Conservation (phyloP, 2,329 filamentous ascomycete genomes). For the Graphiopsis chlorocephala region DNA sequence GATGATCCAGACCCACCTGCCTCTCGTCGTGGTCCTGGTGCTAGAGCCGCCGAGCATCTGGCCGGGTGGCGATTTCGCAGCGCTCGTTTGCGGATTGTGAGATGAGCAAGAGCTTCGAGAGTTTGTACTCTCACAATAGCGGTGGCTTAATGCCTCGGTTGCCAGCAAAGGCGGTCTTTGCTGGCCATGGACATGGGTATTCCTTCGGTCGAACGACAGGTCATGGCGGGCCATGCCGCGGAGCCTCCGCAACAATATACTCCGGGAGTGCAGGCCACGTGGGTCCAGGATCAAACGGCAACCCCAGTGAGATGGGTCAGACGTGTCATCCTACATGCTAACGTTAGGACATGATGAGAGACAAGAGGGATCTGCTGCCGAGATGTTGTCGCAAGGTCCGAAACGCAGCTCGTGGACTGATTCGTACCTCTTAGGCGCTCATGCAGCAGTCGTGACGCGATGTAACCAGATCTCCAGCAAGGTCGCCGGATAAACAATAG, state of each 20-base stretch:
- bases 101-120: not conserved
- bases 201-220: not conserved
- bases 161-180: not conserved
- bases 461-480: not conserved
- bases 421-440: not conserved
- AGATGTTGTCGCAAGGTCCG: not conserved
- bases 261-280: constrained; percentile 16
- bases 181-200: not conserved
- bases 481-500: constrained; percentile 1
- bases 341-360: not conserved
- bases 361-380: not conserved
- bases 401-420: not conserved
- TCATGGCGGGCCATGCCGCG: not conserved
- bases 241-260: constrained; percentile 13
- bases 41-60: constrained; percentile 3
- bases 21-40: not conserved
- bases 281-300: constrained; percentile 13
- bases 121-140: not conserved
- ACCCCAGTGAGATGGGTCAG: constrained; percentile 3
- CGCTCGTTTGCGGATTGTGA: not conserved
- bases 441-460: constrained; percentile 9
- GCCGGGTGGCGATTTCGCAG: not conserved
- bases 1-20: constrained; percentile 14
- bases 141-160: not conserved
- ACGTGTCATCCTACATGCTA: not conserved